A percentile compares a stretch with the other conserved stretches of the same genome.
These are phyloP conservation scores for Fagus crenata DNA, from an alignment of 306 rosid genomes.

Conservation along the genomic window DNA sequence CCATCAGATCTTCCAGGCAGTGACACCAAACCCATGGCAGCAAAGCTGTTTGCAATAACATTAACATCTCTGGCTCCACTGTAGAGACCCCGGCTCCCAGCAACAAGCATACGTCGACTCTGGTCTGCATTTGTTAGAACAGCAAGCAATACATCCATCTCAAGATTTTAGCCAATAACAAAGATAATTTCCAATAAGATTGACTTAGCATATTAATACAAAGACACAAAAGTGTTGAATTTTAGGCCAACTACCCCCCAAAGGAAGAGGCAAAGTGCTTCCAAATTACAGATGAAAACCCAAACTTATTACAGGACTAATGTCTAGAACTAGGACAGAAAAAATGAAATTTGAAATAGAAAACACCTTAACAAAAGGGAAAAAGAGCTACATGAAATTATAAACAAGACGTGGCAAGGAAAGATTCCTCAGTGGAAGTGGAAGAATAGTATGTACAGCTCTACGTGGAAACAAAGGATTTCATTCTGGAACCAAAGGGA, in stretches of 20 bases:
- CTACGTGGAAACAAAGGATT: slow-evolving; percentile 36
- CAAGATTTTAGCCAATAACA: slow-evolving; percentile 4
- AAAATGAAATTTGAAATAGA: slow-evolving; percentile 30
- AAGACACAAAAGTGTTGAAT: not conserved
- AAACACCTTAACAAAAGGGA: slow-evolving; percentile 37
- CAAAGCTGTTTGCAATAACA: slow-evolving; percentile 72
- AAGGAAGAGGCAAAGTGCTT: slow-evolving; percentile 40
- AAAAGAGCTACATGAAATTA: slow-evolving; percentile 34
- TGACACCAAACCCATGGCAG: slow-evolving; percentile 80
- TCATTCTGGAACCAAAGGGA: slow-evolving; percentile 51
- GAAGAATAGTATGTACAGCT: slow-evolving; percentile 48
- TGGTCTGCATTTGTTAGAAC: slow-evolving; percentile 57
- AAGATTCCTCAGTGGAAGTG: not conserved
- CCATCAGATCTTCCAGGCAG: slow-evolving; percentile 54
- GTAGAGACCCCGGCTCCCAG: slow-evolving; percentile 84
- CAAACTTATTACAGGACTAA: slow-evolving; percentile 64
- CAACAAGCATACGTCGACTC: slow-evolving; percentile 51
- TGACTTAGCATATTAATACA: slow-evolving; percentile 2
- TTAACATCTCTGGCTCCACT: slow-evolving; percentile 67
- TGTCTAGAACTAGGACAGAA: slow-evolving; percentile 46
- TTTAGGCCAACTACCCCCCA: slow-evolving; percentile 13
- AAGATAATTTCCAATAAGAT: not conserved
- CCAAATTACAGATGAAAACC: slow-evolving; percentile 46
- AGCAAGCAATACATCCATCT: slow-evolving; percentile 61
- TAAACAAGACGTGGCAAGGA: slow-evolving; percentile 45